Conservation (phyloP, 1,284 basidiomycete genomes). For the Anthracocystis walkeri region DNA sequence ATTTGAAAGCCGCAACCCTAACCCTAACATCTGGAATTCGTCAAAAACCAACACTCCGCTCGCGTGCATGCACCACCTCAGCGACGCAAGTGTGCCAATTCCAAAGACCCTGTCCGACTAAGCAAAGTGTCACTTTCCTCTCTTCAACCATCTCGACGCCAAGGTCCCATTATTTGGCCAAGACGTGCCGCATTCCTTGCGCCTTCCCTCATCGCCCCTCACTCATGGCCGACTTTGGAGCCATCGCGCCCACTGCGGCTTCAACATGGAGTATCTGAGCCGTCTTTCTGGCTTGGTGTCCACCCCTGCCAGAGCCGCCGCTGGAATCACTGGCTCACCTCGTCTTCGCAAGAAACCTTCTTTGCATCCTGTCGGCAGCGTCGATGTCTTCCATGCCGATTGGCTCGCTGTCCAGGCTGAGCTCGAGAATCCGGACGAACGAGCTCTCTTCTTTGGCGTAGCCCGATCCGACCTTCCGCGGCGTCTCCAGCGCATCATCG, state of each 20-base stretch:
- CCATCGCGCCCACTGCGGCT: conserved; percentile 17
- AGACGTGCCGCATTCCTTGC: background rate
- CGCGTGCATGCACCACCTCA: background rate
- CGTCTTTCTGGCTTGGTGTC: conserved; percentile 49
- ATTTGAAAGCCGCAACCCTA: conserved; percentile 7
- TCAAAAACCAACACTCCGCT: conserved; percentile 20
- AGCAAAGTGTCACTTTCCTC: conserved; percentile 4
- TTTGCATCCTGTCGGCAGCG: conserved; percentile 40
- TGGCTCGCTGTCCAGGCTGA: conserved; percentile 47
- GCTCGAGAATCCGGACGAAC: conserved; percentile 81
- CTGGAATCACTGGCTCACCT: conserved; percentile 27
- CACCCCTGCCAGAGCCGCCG: conserved; percentile 42
- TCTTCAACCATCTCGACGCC: background rate
- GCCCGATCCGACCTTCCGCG: conserved; percentile 82
- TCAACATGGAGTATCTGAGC: conserved; percentile 48
- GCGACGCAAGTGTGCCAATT: background rate
- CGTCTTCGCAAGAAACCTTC: conserved; percentile 46
- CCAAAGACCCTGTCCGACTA: background rate
- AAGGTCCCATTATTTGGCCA: background rate
- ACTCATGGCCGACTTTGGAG: conserved; percentile 7
- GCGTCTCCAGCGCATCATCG: conserved; percentile 84
- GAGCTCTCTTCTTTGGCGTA: conserved; percentile 84
- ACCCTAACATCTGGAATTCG: conserved; percentile 3
- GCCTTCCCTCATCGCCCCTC: background rate
- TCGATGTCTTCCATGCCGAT: conserved; percentile 48